These are phyloP conservation scores for Choanephora cucurbitarum DNA, from an alignment of 371 early-diverging fungal species.

Conservation along the genomic window DNA sequence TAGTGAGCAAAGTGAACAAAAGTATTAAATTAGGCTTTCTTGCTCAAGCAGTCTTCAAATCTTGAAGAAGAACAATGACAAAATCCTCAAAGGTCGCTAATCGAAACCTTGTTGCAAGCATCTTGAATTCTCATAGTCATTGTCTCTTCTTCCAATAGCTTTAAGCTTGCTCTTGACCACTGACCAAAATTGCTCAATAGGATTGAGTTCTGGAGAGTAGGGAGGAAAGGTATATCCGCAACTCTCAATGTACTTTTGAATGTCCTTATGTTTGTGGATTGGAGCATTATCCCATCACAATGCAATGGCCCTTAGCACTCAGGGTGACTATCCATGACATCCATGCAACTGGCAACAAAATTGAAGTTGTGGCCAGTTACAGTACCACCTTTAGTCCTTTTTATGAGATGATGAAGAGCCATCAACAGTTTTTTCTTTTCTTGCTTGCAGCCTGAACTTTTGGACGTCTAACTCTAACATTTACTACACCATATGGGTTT, in stretches of 20 bases:
- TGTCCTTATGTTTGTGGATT: slow-evolving; percentile 15
- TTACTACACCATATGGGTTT: not conserved
- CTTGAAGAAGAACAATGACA: slow-evolving; percentile 7
- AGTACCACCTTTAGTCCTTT: slow-evolving; percentile 16
- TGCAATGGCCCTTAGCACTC: slow-evolving; percentile 13
- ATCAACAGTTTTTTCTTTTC: slow-evolving; percentile 1
- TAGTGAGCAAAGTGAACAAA: too few relatives aligned
- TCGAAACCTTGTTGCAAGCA: slow-evolving; percentile 11
- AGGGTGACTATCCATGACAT: slow-evolving; percentile 18
- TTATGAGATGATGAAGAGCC: not conserved
- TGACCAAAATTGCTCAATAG: slow-evolving; percentile 21
- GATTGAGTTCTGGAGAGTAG: slow-evolving; percentile 19
- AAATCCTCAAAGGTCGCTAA: slow-evolving; percentile 11
- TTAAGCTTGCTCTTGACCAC: slow-evolving; percentile 13
- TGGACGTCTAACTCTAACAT: not conserved
- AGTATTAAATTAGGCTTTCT: slow-evolving; percentile 10
- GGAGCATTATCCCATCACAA: slow-evolving; percentile 22
- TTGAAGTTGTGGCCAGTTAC: slow-evolving; percentile 23
- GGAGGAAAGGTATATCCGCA: slow-evolving; percentile 25
- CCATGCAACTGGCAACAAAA: slow-evolving; percentile 11
- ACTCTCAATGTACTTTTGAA: slow-evolving; percentile 17
- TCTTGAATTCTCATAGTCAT: slow-evolving; percentile 7
- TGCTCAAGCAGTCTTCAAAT: slow-evolving; percentile 11
- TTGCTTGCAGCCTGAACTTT: not conserved
- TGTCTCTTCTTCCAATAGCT: slow-evolving; percentile 14